Base-by-base conservation (phyloP, 192 early-diverging fungal genomes). In the Coemansia interrupta region DNA sequence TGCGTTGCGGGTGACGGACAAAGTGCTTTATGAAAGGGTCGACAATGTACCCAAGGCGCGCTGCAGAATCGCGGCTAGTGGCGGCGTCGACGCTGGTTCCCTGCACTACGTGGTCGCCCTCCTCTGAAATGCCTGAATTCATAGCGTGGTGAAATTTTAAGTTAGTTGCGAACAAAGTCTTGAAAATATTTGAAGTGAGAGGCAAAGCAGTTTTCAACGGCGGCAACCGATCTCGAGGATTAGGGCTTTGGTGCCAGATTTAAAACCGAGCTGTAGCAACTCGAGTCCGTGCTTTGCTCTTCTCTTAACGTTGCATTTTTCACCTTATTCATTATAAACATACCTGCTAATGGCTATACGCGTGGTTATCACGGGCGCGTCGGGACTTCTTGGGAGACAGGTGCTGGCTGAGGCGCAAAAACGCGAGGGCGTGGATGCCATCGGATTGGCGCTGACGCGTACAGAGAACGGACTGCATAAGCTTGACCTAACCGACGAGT, bases 21-120 rank as follows among this genome's bases (percentile, higher is more conserved):
- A 97, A 96, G 32, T 86, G 74, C 29, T 76, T 73, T 11, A 93
- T 87, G 75, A 89, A 96, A 4, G 84, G 85, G 63, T 98, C 94
- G 18, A 76, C 44, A 52, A 96, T 78, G 66, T 98, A 97, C 0
- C 91, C 93, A 4, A 84, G 70, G 6, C 82, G 64, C 4, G 90
- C 89, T 0, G 94, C 93, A 3, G 96, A 92, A 89, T 89, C 80
- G 72, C 90, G 85, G 60, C 88, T 88, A 43, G 88, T 72, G 13
- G 89, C 84, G 18, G 94, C 96, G 63, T 96, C 93, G 55, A 92
- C 90, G 75, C 96, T 93, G 50, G 96, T 98, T n/a, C 79, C 85
- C 46, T 88, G 87, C 15, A 91, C 75, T 4, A 89, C 81, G n/a
- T 84, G 83, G 64, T 94, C 89, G 60, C 84, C 81, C n/a, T 79